phyloP scores from a whole-genome alignment of 1,284 basidiomycete species.

The Ustilago lituana region DNA sequence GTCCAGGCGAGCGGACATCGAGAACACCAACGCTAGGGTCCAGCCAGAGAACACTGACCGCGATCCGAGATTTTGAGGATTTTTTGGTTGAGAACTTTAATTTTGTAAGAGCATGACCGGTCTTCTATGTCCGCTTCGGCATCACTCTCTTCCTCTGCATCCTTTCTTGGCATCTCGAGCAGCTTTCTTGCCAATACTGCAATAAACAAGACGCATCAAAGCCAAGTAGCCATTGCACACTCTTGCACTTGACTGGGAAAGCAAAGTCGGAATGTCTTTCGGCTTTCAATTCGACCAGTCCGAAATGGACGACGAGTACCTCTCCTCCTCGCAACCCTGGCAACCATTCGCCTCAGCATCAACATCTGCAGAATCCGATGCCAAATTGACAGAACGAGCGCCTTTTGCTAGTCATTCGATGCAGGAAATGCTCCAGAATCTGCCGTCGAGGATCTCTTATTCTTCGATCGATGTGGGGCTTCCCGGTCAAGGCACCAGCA shows the following conservation, averaged over 20 bases:
- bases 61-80: no score
- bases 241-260: no score
- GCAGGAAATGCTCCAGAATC: slow-evolving; percentile 22
- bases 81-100: no score
- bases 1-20: background rate
- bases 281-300: slow-evolving; percentile 48
- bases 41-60: no score
- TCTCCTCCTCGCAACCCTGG: slow-evolving; percentile 14
- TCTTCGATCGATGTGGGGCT: slow-evolving; percentile 38
- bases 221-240: no score
- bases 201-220: no score
- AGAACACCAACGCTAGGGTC: no score
- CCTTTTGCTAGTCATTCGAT: slow-evolving; percentile 16
- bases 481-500: background rate
- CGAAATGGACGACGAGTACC: slow-evolving; percentile 47
- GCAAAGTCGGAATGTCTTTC: slow-evolving; percentile 26
- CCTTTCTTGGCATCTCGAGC: no score
- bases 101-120: no score
- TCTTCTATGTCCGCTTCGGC: no score
- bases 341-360: slow-evolving; percentile 6
- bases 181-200: no score
- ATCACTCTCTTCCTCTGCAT: no score
- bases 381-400: slow-evolving; percentile 5
- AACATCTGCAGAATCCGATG: slow-evolving; percentile 2
- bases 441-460: slow-evolving; percentile 50